Evolutionary conservation across 305 asterid species (phyloP).

Genomic region (Fraxinus ornus): DNA sequence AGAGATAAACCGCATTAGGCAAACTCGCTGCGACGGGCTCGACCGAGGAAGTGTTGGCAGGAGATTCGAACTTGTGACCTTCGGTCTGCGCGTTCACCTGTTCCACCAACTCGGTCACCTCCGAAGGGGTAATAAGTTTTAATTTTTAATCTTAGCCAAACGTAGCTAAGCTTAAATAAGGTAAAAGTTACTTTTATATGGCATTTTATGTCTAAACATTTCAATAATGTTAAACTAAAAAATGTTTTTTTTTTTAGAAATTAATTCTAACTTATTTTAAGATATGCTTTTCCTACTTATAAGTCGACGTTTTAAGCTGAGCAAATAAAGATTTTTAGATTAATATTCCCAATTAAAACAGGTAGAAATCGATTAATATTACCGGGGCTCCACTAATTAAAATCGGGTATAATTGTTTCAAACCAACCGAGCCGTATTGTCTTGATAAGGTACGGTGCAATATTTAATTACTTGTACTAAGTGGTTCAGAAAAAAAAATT

Average conservation of each 20-base stretch:
- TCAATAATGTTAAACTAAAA: too few relatives aligned
- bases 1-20: too few relatives aligned
- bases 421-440: conserved; percentile 22
- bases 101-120: too few relatives aligned
- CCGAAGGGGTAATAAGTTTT: too few relatives aligned
- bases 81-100: too few relatives aligned
- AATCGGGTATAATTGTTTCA: conserved; percentile 20
- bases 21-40: too few relatives aligned
- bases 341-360: neutral
- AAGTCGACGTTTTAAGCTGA: neutral
- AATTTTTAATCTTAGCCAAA: neutral
- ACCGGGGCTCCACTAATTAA: conserved; percentile 18
- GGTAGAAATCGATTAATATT: neutral
- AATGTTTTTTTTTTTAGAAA: too few relatives aligned
- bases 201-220: too few relatives aligned
- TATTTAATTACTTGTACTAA: neutral
- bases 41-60: too few relatives aligned
- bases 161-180: neutral
- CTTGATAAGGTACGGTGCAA: neutral
- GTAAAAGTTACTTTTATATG: too few relatives aligned
- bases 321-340: neutral
- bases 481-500: neutral
- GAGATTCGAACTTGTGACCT: too few relatives aligned
- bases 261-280: too few relatives aligned
- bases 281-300: neutral